These are phyloP conservation scores for Hortaea sp. DNA, from an alignment of 2,329 filamentous ascomycete species.

Conservation along the genomic window DNA sequence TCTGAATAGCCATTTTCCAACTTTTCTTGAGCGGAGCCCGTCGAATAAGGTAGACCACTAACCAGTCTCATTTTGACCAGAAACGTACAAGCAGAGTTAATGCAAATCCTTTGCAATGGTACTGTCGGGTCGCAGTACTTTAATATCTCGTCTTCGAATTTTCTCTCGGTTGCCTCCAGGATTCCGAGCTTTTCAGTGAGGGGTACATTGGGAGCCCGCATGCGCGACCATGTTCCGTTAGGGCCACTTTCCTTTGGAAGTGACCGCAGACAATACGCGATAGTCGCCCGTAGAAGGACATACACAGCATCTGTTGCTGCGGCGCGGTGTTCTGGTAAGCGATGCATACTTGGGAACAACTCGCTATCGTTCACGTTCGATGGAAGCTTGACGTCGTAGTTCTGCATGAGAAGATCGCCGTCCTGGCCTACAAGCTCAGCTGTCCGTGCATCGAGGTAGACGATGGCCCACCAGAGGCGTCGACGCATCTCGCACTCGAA, in stretches of 20 bases:
- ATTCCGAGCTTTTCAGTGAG: slow-evolving; percentile 15
- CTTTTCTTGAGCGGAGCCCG: neutral
- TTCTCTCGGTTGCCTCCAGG: slow-evolving; percentile 14
- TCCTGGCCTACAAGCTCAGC: slow-evolving; percentile 44
- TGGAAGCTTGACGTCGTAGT: slow-evolving; percentile 25
- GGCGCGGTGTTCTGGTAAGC: slow-evolving; percentile 13
- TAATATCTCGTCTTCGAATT: slow-evolving; percentile 14
- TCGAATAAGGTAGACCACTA: slow-evolving; percentile 11
- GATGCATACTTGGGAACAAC: slow-evolving; percentile 36
- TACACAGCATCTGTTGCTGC: slow-evolving; percentile 24
- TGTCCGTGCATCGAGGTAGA: slow-evolving; percentile 58
- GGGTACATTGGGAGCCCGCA: slow-evolving; percentile 13
- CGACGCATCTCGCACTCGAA: slow-evolving; percentile 27
- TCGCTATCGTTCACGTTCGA: slow-evolving; percentile 45
- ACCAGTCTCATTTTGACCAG: slow-evolving; percentile 16
- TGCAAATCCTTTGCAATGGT: slow-evolving; percentile 15
- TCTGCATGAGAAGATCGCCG: slow-evolving; percentile 16
- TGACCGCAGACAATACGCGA: slow-evolving; percentile 9
- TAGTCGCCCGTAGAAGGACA: slow-evolving; percentile 12
- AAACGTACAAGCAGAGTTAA: slow-evolving; percentile 16
- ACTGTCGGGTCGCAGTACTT: slow-evolving; percentile 17
- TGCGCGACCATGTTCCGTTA: slow-evolving; percentile 14
- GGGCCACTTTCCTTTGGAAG: slow-evolving; percentile 13
- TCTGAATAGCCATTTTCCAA: slow-evolving; percentile 11
- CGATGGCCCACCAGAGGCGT: slow-evolving; percentile 34